phyloP scores from a whole-genome alignment of 257 asterid genomes.

The Dorcoceras hygrometricum region DNA sequence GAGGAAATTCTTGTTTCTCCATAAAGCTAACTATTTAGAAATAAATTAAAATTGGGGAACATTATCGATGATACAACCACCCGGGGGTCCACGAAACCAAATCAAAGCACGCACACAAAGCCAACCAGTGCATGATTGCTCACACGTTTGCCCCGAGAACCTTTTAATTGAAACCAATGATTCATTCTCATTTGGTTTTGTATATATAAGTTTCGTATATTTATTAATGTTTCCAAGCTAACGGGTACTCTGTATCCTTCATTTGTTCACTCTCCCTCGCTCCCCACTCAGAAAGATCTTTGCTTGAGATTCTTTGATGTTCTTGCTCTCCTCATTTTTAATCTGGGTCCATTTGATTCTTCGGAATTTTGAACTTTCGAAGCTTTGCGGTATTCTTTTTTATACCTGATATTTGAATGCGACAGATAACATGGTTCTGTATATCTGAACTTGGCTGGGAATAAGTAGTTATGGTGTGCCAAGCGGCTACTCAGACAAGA shows the following conservation, averaged over 20 bases:
- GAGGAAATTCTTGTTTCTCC: no score
- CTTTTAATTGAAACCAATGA: constrained; percentile 17
- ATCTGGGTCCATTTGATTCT: no score
- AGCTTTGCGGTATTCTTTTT: no score
- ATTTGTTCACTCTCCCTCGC: constrained; percentile 22
- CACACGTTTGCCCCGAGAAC: constrained; percentile 61
- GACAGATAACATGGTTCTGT: constrained; percentile 10
- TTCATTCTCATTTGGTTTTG: background rate
- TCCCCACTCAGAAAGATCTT: constrained; percentile 29
- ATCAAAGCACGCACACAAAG: constrained; percentile 41
- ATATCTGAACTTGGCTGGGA: constrained; percentile 35
- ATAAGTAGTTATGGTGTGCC: constrained; percentile 96
- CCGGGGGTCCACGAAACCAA: constrained; percentile 36
- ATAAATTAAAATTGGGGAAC: no score
- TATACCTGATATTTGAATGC: background rate
- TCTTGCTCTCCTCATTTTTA: constrained; percentile 14
- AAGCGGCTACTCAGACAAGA: constrained; percentile 97
- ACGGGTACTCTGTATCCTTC: constrained; percentile 36
- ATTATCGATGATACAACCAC: constrained; percentile 28
- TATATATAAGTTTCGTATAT: constrained; percentile 41
- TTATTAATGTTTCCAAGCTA: constrained; percentile 37
- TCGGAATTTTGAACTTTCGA: no score
- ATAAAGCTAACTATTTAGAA: no score
- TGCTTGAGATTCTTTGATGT: constrained; percentile 26
- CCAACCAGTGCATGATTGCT: constrained; percentile 39